A percentile compares a stretch with the other conserved stretches of the same genome.
Conservation (phyloP, 2,329 filamentous ascomycete species). For the Didymella keratinophila region DNA sequence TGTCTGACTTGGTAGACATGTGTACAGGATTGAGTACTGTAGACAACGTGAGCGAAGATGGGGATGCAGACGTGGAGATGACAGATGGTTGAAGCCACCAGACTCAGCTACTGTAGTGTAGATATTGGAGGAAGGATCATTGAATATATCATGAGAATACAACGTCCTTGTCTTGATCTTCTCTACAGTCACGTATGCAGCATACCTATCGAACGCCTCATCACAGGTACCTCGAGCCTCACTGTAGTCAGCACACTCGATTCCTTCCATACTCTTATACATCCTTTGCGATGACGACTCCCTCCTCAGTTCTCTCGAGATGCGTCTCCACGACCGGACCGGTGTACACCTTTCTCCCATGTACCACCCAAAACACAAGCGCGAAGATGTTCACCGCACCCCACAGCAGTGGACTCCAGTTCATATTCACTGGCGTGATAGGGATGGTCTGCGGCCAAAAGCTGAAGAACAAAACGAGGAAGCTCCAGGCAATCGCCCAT, state of each 20-base stretch:
- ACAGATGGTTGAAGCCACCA: too few species aligned
- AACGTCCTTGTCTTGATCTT: too few species aligned
- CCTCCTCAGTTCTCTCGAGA: background rate
- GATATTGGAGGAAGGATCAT: too few species aligned
- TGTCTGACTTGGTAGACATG: too few species aligned
- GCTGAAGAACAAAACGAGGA: conserved; percentile 32
- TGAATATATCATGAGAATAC: too few species aligned
- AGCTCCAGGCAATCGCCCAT: conserved; percentile 25
- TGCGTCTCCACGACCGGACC: conserved; percentile 29
- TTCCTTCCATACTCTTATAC: background rate
- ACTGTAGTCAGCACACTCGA: background rate
- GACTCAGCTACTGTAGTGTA: too few species aligned
- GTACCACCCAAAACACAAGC: conserved; percentile 24
- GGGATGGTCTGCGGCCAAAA: conserved; percentile 30
- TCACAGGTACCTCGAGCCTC: too few species aligned
- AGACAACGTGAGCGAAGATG: too few species aligned
- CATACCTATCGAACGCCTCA: too few species aligned
- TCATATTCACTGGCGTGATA: conserved; percentile 31
- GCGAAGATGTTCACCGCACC: conserved; percentile 28
- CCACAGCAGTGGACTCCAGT: conserved; percentile 32
- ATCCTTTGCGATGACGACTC: background rate
- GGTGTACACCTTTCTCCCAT: conserved; percentile 27
- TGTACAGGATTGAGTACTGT: too few species aligned
- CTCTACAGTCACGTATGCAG: too few species aligned
- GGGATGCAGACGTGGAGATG: too few species aligned